Evolutionary conservation across 441 rosid species (phyloP), one percentile per base, ranked within the genome.

Genomic region (Populus hybrid): DNA sequence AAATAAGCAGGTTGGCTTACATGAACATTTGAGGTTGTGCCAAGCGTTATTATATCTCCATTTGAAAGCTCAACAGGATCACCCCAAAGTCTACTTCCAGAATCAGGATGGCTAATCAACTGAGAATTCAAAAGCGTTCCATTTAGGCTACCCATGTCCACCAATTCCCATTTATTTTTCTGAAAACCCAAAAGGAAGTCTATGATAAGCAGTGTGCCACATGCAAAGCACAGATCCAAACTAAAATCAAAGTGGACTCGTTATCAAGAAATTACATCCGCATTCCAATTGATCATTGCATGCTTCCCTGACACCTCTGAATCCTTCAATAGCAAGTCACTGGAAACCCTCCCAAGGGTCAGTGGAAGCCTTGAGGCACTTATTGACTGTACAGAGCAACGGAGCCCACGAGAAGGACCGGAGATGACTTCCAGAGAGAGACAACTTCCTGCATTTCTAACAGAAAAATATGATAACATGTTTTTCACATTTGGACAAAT

Each of bases 301-400:
- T 96, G 98, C 89, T 91, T 96, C 83, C 98, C 98, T 0, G 98
- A 96, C 79, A 96, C 95, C 86, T 96, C 98, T 0, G 92, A 85
- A 82, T 96, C 99, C 75, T 90, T 91, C 86, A 94, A 81, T 68
- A 85, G 66, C 80, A 94, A 74, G 80, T 88, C 94, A 85, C 97
- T 83, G 80, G 92, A 79, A 82, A 91, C 91, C 88, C 99, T 92
- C 71, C 98, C 98, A 79, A 96, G 89, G 34, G 85, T 91, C 80
- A 96, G 78, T 35, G 98, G 97, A 30, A 95, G 90, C 89, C 83
- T 87, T 75, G 95, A 88, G 80, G 85, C 80, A 89, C 76, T 89
- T 77, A 85, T 79, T 82, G 98, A 94, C 78, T 79, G 81, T 61
- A 88, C 81, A 73, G 89, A 88, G 84, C 79, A 86, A 16, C 73